Base-by-base conservation (phyloP, 75 land plant genomes). In the Selaginella moellendorffii region DNA sequence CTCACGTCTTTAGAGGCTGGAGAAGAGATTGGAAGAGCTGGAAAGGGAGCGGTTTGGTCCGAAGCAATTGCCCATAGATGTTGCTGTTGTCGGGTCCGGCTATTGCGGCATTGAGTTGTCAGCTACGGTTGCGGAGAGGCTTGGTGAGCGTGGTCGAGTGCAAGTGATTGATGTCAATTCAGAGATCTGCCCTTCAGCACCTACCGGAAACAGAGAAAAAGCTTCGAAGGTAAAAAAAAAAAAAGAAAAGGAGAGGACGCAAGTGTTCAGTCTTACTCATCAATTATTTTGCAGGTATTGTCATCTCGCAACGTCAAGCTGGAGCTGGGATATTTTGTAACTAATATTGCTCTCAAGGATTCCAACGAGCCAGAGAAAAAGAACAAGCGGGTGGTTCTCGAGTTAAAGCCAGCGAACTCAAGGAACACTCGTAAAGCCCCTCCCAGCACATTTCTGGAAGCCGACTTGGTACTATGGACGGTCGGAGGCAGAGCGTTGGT, bases 381-480 rank as follows among this genome's bases (percentile, higher is more conserved):
- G 5, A 36, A 36, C 46, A 36, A 36, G 46, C 46, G 46, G 5
- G 46, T 36, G 46, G 10, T 54, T 14, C 62, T 67, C 18, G 96
- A 88, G 30, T 79, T 93, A 52, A 76, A 71, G 61, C 87, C 82
- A 58, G 83, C 83, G 63, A 71, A 72, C 51, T 79, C 67, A 69
- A 28, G 69, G 28, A 60, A 64, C 1, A 69, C 53, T 12, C 63
- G 69, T n/a, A 53, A 65, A 65, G 80, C 78, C 36, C 30, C 74
- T 24, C 68, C 72, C 53, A 69, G 76, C 74, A 78, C 66, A 59
- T 58, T 30, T 29, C 25, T 85, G 62, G 83, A 84, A 67, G 87
- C 83, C 56, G 96, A 93, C 74, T 61, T 93, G 17, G 85, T 89
- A 12, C 77, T 93, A 28, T 93, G 98, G 98, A 93, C 98, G 14